Base-by-base conservation (phyloP, 2,329 filamentous ascomycete species). In the Lasiodiplodia theobromae region DNA sequence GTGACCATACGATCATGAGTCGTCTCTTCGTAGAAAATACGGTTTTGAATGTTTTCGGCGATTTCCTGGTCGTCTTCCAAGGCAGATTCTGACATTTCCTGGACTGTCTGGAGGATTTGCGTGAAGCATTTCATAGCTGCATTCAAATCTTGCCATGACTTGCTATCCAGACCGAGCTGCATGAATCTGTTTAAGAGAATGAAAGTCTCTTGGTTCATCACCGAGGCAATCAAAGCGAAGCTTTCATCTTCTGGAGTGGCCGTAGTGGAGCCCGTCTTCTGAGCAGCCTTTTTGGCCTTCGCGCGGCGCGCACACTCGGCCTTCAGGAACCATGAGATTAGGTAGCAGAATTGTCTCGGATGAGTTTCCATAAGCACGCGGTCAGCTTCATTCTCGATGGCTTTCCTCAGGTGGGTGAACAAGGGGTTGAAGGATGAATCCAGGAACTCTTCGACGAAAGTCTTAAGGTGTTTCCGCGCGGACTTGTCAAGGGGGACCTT, bases 1-100 rank as follows among this genome's bases (percentile, higher is more conserved):
- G 89, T 88, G 37, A 95, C 87, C 64, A 99, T 88, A 28, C 92
- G 87, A 70, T 99, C 95, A 75, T 99, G 94, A 0, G 94, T 97
- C 0, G 92, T 88, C 76, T 98, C 94, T 79, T 99, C 96, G 81
- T 99, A 99, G 78, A 99, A 99, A n/a, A 99, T 93, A 70, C 95
- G 92, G 74, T 92, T 96, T 65, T 97, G 88, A 14, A 97, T 97
- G 73, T 99, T 99, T 77, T 99, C 95, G 0, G 96, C 95, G 77
- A 99, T 98, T 74, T 98, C 96, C 76, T 97, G 92, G 72, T 99
- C 93, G n/a, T 97, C 94, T 71, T 97, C 94, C 37, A 92, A 87
- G 0, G 88, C 86, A 1, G 93, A 96, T 57, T 92, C 89, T 1
- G 90, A 85, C 94, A 99, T 98, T 70, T 96, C 93, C 74, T 97